Base-by-base conservation (phyloP, 768 basidiomycete species). In the Leccinum disarticulatum region DNA sequence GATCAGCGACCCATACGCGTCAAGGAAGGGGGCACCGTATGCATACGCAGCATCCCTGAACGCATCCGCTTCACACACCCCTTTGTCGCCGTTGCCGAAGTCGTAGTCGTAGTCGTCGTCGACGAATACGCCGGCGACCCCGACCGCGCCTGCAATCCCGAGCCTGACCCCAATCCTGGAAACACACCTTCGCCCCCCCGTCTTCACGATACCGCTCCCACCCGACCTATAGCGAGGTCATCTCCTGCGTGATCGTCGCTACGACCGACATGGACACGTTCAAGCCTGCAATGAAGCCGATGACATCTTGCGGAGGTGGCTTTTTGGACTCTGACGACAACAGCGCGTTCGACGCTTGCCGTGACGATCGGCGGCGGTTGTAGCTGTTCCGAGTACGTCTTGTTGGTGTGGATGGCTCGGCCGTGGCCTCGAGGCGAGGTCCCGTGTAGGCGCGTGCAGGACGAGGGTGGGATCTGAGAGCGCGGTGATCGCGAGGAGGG, bases 401-500 rank as follows among this genome's bases (percentile, higher is more conserved):
- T 43, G 41, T 4, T 43, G 41, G n/a, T 43, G 41, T 43, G n/a
- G 41, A 43, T 43, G 22, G 47, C 61, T 64, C 14, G 69, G 68
- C 3, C 76, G 68, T 2, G 76, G 70, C 8, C 79, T 76, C 14
- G 77, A 78, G 60, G 82, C 71, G 50, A 74, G 65, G 13, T 78
- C 76, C 54, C 82, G 78, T 35, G 85, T 82, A 19, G 84, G 83
- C 1, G 79, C 75, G 67, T 93, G 87, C 11, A 94, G 79, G 52
- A 89, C 83, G 68, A 93, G 86, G 0, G 91, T 89, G 60, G 98
- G 84, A 76, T 94, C n/a, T n/a, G n/a, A 97, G 57, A 99, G 84
- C 0, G 93, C 90, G 0, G 95, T 88, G 68, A 98, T 84, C 22
- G 96, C 94, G 64, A 98, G 91, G 57, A 98, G 94, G 0, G 97